These are phyloP conservation scores for Leptographium lundbergii DNA, from an alignment of 2,329 filamentous ascomycete species.

Conservation along the genomic window DNA sequence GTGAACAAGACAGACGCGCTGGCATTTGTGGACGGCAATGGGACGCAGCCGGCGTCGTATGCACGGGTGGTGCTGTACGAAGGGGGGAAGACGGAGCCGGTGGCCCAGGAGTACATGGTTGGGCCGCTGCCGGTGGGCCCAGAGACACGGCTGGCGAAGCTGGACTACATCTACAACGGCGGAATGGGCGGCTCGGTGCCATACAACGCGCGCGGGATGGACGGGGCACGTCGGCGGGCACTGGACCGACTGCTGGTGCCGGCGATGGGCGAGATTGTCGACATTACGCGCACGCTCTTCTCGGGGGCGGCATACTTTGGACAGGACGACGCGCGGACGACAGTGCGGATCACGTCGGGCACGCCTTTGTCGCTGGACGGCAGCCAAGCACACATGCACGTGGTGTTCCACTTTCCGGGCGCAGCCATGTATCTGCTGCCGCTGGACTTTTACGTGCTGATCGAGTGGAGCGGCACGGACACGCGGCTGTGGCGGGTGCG, in stretches of 20 bases:
- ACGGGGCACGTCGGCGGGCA: constrained; percentile 18
- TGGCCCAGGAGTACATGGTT: constrained; percentile 35
- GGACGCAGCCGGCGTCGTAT: constrained; percentile 24
- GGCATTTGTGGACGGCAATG: constrained; percentile 27
- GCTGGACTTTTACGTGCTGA: constrained; percentile 30
- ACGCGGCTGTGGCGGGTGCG: constrained; percentile 26
- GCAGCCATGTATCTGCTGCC: constrained; percentile 26
- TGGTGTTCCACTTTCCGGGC: constrained; percentile 29
- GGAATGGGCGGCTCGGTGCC: constrained; percentile 24
- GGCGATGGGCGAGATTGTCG: constrained; percentile 20
- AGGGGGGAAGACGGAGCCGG: constrained; percentile 26
- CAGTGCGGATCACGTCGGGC: constrained; percentile 19
- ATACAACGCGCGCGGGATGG: constrained; percentile 22
- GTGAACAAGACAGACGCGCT: constrained; percentile 35
- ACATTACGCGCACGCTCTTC: constrained; percentile 29
- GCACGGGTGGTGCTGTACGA: constrained; percentile 33
- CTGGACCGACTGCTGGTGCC: constrained; percentile 23
- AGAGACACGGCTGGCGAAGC: constrained; percentile 23
- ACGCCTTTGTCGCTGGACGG: constrained; percentile 28
- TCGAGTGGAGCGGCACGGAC: constrained; percentile 31
- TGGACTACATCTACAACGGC: constrained; percentile 31
- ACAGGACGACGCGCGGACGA: constrained; percentile 16
- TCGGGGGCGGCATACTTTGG: constrained; percentile 22
- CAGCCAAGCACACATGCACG: constrained; percentile 23
- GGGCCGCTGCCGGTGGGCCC: constrained; percentile 31